Evolutionary conservation across 129 eudicot species (phyloP).

Genomic region (Flaveria brownii): DNA sequence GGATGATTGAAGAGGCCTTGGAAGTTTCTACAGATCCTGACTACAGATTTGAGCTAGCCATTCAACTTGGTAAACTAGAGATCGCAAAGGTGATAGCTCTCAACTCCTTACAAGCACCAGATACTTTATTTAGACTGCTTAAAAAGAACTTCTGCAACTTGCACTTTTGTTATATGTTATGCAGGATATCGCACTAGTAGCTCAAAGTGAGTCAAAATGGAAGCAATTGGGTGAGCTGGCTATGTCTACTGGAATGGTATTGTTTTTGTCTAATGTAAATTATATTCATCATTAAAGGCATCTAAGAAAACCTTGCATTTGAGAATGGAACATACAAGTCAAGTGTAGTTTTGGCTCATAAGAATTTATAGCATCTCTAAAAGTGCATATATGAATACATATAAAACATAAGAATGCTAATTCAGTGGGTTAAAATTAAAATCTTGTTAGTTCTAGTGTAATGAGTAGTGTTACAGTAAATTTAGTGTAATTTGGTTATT

Average conservation of each 20-base stretch:
- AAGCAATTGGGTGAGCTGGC: conserved; percentile 98
- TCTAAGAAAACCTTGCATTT: background rate
- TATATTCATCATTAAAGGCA: background rate
- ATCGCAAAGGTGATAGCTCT: conserved; percentile 59
- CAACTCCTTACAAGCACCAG: background rate
- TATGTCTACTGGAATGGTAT: conserved; percentile 91
- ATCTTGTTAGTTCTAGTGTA: no score
- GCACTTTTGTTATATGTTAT: background rate
- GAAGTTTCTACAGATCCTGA: conserved; percentile 97
- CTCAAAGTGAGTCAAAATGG: conserved; percentile 93
- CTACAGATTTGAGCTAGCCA: conserved; percentile 87
- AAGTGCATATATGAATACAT: no score
- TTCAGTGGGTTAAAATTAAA: no score
- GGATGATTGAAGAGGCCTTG: conserved; percentile 78
- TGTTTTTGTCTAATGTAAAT: background rate
- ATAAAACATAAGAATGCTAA: no score
- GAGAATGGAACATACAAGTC: background rate
- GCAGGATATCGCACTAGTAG: conserved; percentile 83
- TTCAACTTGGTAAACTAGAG: conserved; percentile 83
- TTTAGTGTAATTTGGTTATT: no score
- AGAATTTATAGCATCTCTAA: no score
- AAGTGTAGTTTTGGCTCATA: background rate
- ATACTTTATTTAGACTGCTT: conserved; percentile 7
- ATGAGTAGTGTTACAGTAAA: no score
- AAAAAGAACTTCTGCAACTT: background rate